These are phyloP conservation scores for Spencermartinsiella europaea DNA, from an alignment of 805 yeast genomes.

Conservation along the genomic window DNA sequence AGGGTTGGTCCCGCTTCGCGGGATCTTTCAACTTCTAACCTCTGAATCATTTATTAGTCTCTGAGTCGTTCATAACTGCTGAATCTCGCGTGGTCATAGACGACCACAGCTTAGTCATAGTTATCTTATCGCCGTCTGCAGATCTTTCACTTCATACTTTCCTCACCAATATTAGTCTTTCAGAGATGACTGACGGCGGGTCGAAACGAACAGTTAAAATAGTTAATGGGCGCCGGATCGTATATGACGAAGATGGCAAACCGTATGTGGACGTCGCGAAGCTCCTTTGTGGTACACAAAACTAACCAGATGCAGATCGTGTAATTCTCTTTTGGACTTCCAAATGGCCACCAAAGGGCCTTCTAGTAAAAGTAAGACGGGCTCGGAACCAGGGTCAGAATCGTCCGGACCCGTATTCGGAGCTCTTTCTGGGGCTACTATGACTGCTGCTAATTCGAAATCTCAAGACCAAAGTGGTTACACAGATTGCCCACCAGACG, in stretches of 20 bases:
- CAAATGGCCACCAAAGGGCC: constrained; percentile 46
- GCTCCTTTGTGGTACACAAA: too few relatives aligned
- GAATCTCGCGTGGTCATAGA: too few relatives aligned
- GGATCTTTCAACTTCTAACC: too few relatives aligned
- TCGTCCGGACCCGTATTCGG: constrained; percentile 15
- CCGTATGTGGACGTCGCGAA: constrained; percentile 81
- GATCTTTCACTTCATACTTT: too few relatives aligned
- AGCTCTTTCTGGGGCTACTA: constrained; percentile 22
- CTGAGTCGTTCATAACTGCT: too few relatives aligned
- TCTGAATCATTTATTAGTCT: too few relatives aligned
- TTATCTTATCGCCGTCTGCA: too few relatives aligned
- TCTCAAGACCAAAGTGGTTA: constrained; percentile 13
- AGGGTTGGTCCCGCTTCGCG: too few relatives aligned
- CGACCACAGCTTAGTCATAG: too few relatives aligned
- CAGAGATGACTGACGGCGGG: neutral
- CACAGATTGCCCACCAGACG: constrained; percentile 81
- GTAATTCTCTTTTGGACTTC: constrained; percentile 79
- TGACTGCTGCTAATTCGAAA: constrained; percentile 14
- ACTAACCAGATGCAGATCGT: constrained; percentile 76
- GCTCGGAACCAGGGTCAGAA: too few relatives aligned
- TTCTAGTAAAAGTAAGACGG: constrained; percentile 17
- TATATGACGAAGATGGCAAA: constrained; percentile 85
- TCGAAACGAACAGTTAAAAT: neutral
- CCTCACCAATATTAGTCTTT: too few relatives aligned
- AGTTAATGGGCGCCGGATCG: constrained; percentile 54